Base-by-base conservation (phyloP, 2,329 filamentous ascomycete species). In the Calonectria honghensis region DNA sequence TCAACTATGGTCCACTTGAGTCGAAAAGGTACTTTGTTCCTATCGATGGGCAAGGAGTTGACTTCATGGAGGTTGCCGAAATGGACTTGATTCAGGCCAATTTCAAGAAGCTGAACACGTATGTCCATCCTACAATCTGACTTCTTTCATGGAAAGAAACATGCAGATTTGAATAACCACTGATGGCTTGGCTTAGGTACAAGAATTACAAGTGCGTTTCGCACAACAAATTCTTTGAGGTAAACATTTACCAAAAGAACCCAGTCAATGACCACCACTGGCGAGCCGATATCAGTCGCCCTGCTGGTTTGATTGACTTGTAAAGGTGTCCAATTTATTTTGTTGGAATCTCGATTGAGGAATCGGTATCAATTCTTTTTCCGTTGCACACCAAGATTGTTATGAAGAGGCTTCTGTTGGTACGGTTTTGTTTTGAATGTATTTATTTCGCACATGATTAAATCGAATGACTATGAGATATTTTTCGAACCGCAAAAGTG, bases 241-340 rank as follows among this genome's bases (percentile, higher is more conserved):
- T 77, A 7, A 77, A 77, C 32, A 20, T 77, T 13, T 75, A 77
- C 29, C 73, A 75, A 27, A 61, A 67, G 18, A 37, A 77, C 35
- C 75, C 73, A 0, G 31, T 75, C 24, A 77, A 77, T 29, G 69
- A 54, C n/a, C 75, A 77, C 24, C 68, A 77, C 4, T 75, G 75
- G 73, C 65, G 73, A 27, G 68, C 27, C 16, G 68, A 75, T 29
- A 52, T 76, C 14, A 71, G 70, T 37, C 64, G 73, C 6, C 68
- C 73, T 14, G 50, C 73, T 9, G 57, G 24, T 2, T 51, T 20
- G 1, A 75, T 75, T 65, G 75, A 77, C 27, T 27, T 73, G 14
- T 73, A 13, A 65, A 9, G 27, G 4, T 65, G 3, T 18, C 14
- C 16, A 4, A 3, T 24, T 24, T 13, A 11, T 20, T 3, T 24